Evolutionary conservation across 2,329 filamentous ascomycete species (phyloP).

Genomic region (Domatiomyces catenatus): DNA sequence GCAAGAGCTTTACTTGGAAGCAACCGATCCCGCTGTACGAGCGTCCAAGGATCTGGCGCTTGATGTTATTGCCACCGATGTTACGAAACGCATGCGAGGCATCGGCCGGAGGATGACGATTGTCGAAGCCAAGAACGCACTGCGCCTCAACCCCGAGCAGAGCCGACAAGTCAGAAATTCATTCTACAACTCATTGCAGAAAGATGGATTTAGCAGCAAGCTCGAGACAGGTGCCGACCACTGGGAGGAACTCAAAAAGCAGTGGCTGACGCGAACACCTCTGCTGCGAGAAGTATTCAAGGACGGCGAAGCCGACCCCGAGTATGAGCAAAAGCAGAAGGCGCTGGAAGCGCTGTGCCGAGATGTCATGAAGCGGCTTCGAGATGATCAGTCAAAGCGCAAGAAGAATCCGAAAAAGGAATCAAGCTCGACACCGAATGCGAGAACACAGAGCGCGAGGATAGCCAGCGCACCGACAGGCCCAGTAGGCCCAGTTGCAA

Average conservation of each 20-base stretch:
- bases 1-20: conserved; percentile 44
- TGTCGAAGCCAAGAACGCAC: conserved; percentile 55
- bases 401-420: conserved; percentile 23
- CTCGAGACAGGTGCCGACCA: conserved; percentile 55
- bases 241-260: conserved; percentile 54
- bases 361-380: conserved; percentile 62
- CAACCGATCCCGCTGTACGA: conserved; percentile 9
- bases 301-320: conserved; percentile 36
- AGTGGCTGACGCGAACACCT: conserved; percentile 47
- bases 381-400: conserved; percentile 48
- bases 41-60: conserved; percentile 47
- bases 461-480: neutral
- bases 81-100: conserved; percentile 62
- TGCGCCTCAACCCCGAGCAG: conserved; percentile 54
- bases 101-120: conserved; percentile 53
- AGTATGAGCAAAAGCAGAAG: conserved; percentile 41
- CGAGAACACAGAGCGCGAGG: conserved; percentile 6
- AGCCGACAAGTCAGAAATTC: conserved; percentile 49
- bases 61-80: conserved; percentile 66
- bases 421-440: neutral
- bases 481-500: conserved; percentile 15
- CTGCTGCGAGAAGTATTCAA: conserved; percentile 42
- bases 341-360: conserved; percentile 57
- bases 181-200: conserved; percentile 51
- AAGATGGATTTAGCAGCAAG: conserved; percentile 55